Evolutionary conservation across 2,329 filamentous ascomycete genomes (phyloP), one percentile per base, ranked within the genome.

Genomic region (Ascochyta viciae-villosae): DNA sequence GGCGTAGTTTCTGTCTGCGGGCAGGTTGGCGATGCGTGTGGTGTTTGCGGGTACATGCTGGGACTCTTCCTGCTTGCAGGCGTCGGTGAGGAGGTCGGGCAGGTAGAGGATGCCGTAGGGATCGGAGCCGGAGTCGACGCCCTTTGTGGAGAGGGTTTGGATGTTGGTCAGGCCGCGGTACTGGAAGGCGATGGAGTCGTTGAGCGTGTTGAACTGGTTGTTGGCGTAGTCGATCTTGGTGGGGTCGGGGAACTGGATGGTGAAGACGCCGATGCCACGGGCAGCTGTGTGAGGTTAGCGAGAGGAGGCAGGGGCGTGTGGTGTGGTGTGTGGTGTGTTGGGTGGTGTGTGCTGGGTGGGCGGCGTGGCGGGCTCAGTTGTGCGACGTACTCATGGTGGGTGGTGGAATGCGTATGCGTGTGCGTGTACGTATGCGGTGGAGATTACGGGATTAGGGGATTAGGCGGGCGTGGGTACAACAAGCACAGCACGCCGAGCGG

Each of bases 41-140:
- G 87, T 91, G 73, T 95, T 93, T 34, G 74, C 66, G 1, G 92
- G 91, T 8, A 97, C 82, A 64, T 89, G 87, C n/a, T 83, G 75
- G 37, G 82, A 82, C 38, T 89, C 86, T 42, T 84, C 76, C 15
- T 85, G 79, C 70, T 82, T 81, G 77, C 93, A 97, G 0, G 81
- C 76, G 59, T 89, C 83, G 52, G 81, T 73, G 10, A 69, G 72
- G 37, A 96, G 81, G 57, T 88, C 85, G 4, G 94, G 95, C 2
- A 96, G 89, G 74, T 95, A 98, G 54, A 98, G 83, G 15, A 97
- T 84, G 58, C 94, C 94, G 61, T 86, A 84, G 33, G 95, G 86
- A 50, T 85, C 79, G 50, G 84, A 84, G 61, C 88, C 85, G 35
- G 81, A 74, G 29, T 84, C 81, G 48, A 85, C 82, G 71, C 86